A percentile compares a stretch with the other conserved stretches of the same genome.
Evolutionary conservation across 2,329 filamentous ascomycete species (phyloP).

Genomic region (Xylaria sp.): DNA sequence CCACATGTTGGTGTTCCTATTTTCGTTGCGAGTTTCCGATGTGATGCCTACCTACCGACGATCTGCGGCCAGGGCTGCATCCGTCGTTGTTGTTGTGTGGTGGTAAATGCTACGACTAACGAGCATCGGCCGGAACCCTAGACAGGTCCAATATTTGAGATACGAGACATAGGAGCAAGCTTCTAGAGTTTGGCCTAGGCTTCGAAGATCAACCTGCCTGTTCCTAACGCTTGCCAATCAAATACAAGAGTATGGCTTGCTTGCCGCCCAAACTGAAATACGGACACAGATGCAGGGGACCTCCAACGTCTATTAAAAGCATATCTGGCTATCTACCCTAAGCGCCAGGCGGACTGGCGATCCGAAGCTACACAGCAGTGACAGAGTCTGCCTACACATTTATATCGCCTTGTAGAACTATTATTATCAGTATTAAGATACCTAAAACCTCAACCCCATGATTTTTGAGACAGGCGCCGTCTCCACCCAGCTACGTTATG

Average conservation of each 20-base stretch:
- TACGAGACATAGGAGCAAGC: neutral
- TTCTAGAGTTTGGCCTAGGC: slow-evolving; percentile 7
- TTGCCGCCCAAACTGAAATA: slow-evolving; percentile 1
- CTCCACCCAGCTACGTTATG: neutral
- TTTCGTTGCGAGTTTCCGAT: neutral
- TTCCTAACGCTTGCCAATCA: slow-evolving; percentile 11
- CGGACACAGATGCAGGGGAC: neutral
- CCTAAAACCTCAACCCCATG: neutral
- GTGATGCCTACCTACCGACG: neutral
- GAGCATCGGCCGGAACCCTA: slow-evolving; percentile 10
- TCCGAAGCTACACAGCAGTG: slow-evolving; percentile 5
- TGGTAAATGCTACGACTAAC: slow-evolving; percentile 13
- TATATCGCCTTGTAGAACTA: neutral
- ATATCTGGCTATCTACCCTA: slow-evolving; percentile 1
- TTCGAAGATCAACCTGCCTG: slow-evolving; percentile 11
- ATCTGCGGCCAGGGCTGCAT: neutral
- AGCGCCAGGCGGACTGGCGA: slow-evolving; percentile 1
- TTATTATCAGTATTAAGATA: neutral
- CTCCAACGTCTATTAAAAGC: neutral
- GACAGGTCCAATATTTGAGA: neutral
- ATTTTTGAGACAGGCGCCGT: neutral
- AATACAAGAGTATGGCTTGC: neutral
- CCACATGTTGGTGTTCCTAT: neutral
- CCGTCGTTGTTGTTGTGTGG: neutral
- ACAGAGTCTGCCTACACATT: neutral